Evolutionary conservation across 1,284 basidiomycete species (phyloP).

Genomic region (Puccinia hordei): DNA sequence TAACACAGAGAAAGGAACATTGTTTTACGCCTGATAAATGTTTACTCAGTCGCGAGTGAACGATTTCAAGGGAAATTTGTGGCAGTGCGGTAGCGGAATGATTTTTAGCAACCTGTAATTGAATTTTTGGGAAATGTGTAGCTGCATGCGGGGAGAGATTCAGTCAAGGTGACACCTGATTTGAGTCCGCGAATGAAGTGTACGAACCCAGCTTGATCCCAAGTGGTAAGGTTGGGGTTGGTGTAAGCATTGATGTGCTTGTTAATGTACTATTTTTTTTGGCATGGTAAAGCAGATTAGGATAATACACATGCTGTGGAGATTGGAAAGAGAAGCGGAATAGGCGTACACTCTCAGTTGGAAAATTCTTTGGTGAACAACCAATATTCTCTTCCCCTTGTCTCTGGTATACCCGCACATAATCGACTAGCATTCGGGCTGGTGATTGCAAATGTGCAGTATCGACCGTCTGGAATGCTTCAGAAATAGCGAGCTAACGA

Average conservation of each 20-base stretch:
- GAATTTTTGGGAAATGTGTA: constrained; percentile 31
- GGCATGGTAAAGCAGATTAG: not conserved
- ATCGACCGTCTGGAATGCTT: constrained; percentile 47
- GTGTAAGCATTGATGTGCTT: constrained; percentile 48
- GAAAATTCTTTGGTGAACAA: constrained; percentile 46
- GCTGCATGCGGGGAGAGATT: not conserved
- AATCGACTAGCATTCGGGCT: constrained; percentile 40
- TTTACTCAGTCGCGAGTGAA: no score
- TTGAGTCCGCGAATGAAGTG: not conserved
- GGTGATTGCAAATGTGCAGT: constrained; percentile 25
- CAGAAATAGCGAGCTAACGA: constrained; percentile 43
- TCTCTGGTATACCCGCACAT: constrained; percentile 49
- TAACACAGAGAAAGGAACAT: no score
- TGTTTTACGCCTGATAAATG: no score
- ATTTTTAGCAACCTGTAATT: constrained; percentile 15
- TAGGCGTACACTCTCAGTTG: constrained; percentile 35
- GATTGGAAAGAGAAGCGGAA: no score
- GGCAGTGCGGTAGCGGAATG: no score
- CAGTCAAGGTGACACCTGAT: not conserved
- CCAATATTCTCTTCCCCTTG: constrained; percentile 45
- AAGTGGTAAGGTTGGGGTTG: constrained; percentile 47
- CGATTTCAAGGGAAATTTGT: no score
- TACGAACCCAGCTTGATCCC: constrained; percentile 48
- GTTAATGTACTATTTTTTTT: constrained; percentile 42
- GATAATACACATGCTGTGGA: not conserved